These are phyloP conservation scores for Fusarium sambucinum DNA, from an alignment of 2,329 filamentous ascomycete genomes.

Conservation along the genomic window DNA sequence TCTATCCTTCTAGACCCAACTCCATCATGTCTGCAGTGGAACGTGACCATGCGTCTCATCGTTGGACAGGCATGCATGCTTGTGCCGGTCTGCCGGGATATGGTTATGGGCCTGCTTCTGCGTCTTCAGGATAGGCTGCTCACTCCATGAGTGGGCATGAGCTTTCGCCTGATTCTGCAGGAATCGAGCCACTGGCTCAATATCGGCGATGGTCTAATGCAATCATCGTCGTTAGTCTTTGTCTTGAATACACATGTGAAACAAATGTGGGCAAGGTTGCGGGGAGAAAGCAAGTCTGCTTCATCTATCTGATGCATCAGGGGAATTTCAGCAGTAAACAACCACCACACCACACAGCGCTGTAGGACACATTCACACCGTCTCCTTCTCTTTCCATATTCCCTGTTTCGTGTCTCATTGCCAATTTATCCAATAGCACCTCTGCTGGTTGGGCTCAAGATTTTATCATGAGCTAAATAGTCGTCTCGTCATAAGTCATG, in stretches of 20 bases:
- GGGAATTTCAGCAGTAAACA: constrained; percentile 35
- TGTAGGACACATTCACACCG: constrained; percentile 31
- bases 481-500: constrained; percentile 48
- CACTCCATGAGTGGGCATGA: constrained; percentile 8
- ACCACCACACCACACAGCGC: constrained; percentile 49
- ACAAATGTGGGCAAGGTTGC: constrained; percentile 24
- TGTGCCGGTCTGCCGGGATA: constrained; percentile 38
- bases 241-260: constrained; percentile 48
- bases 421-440: constrained; percentile 18
- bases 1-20: constrained; percentile 26
- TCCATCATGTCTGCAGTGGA: constrained; percentile 26
- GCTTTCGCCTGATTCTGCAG: constrained; percentile 5
- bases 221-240: constrained; percentile 57
- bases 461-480: constrained; percentile 33
- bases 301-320: constrained; percentile 47
- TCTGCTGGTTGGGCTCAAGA: constrained; percentile 22
- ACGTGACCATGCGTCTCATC: constrained; percentile 17
- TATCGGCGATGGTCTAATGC: constrained; percentile 59
- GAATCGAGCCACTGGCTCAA: constrained; percentile 41
- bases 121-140: constrained; percentile 19
- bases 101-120: constrained; percentile 21
- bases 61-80: constrained; percentile 16
- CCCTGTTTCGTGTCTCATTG: constrained; percentile 14
- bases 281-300: constrained; percentile 41
- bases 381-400: constrained; percentile 25